Evolutionary conservation across 1,284 basidiomycete genomes (phyloP).

Genomic region (Pisolithus thermaeus): DNA sequence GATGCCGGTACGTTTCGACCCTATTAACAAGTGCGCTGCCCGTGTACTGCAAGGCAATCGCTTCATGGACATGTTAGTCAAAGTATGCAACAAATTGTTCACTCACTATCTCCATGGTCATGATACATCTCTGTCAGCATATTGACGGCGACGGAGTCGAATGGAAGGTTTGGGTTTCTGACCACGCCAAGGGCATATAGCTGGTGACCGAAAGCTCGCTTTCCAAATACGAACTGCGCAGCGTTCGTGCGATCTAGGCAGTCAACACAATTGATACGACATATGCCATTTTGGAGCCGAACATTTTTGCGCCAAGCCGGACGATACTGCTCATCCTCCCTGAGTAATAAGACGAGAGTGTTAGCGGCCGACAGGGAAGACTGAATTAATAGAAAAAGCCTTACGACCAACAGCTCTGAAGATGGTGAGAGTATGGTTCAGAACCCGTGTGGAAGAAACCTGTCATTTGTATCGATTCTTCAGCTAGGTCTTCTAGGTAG

Average conservation of each 20-base stretch:
- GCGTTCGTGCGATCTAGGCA: conserved; percentile 98
- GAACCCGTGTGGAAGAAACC: conserved; percentile 91
- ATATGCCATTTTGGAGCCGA: conserved; percentile 86
- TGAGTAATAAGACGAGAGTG: not conserved
- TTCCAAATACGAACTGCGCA: conserved; percentile 96
- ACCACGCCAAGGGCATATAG: conserved; percentile 91
- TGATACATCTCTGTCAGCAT: conserved; percentile 99
- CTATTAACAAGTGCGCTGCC: conserved; percentile 96
- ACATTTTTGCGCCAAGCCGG: conserved; percentile 59
- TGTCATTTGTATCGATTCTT: conserved; percentile 89
- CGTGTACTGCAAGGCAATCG: conserved; percentile 94
- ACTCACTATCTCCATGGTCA: conserved; percentile 88
- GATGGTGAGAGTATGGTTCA: conserved; percentile 67
- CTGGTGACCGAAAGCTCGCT: conserved; percentile 92
- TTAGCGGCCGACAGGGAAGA: not conserved
- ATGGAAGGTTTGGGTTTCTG: conserved; percentile 77
- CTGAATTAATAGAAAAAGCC: conserved; percentile 10
- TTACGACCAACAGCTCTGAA: conserved; percentile 45
- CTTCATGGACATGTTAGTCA: conserved; percentile 34
- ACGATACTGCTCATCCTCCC: conserved; percentile 13
- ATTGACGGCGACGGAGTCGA: conserved; percentile 94
- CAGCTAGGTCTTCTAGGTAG: conserved; percentile 91
- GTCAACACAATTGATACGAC: conserved; percentile 91
- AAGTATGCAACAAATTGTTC: not conserved
- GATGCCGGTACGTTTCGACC: conserved; percentile 93